A percentile compares a stretch with the other conserved stretches of the same genome.
These are phyloP conservation scores for Rhypophila decipiens DNA, from an alignment of 495 filamentous ascomycete genomes.

Conservation along the genomic window DNA sequence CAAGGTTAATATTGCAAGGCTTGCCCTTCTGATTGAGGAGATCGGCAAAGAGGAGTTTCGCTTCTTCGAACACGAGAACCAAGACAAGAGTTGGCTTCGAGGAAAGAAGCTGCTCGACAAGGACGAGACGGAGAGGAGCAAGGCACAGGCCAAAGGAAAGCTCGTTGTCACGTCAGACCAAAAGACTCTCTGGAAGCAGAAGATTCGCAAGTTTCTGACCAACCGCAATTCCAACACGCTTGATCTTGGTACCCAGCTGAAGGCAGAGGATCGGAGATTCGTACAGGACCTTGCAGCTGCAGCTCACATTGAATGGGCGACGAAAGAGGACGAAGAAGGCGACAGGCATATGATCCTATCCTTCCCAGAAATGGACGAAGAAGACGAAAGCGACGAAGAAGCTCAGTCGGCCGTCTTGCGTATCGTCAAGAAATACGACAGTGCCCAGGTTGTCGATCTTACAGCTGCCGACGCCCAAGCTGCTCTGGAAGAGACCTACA, in stretches of 20 bases:
- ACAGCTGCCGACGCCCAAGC: slow-evolving; percentile 70
- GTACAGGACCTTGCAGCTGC: slow-evolving; percentile 80
- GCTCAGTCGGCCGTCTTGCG: slow-evolving; percentile 73
- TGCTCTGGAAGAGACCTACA: slow-evolving; percentile 73
- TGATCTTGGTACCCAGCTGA: slow-evolving; percentile 66
- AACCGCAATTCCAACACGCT: slow-evolving; percentile 49
- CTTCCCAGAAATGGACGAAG: slow-evolving; percentile 44
- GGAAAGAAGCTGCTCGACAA: slow-evolving; percentile 60
- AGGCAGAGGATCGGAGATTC: slow-evolving; percentile 85
- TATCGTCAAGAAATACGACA: slow-evolving; percentile 83
- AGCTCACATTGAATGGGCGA: slow-evolving; percentile 76
- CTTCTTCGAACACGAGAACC: slow-evolving; percentile 83
- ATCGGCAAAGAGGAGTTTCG: slow-evolving; percentile 76
- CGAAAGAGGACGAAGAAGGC: slow-evolving; percentile 68
- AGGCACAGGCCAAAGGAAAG: slow-evolving; percentile 52
- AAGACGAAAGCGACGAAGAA: slow-evolving; percentile 74
- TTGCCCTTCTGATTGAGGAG: slow-evolving; percentile 74
- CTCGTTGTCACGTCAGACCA: slow-evolving; percentile 75
- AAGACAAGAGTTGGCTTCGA: slow-evolving; percentile 87
- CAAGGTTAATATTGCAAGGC: slow-evolving; percentile 75
- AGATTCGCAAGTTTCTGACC: slow-evolving; percentile 72
- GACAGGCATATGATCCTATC: slow-evolving; percentile 72
- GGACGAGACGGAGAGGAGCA: slow-evolving; percentile 43
- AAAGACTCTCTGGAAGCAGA: slow-evolving; percentile 68
- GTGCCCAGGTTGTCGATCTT: slow-evolving; percentile 76